These are phyloP conservation scores for Lonicera japonica DNA, from an alignment of 129 eudicot genomes.

Conservation along the genomic window DNA sequence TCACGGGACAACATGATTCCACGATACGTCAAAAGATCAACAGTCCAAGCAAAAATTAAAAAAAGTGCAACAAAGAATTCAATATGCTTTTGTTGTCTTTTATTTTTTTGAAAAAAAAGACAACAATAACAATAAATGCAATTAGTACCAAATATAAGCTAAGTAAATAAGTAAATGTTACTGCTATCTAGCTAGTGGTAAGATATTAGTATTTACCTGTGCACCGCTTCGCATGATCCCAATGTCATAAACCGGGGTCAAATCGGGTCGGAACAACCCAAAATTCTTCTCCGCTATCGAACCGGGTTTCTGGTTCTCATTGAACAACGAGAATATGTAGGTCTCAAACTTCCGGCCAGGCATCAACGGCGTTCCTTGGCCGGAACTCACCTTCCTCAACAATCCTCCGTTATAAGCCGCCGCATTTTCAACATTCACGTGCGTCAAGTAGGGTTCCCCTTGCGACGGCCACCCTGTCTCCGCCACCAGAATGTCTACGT, in stretches of 20 bases:
- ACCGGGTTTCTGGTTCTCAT: constrained; percentile 81
- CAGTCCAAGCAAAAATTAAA: too few relatives aligned
- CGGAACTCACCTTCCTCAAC: constrained; percentile 43
- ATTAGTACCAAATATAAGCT: too few relatives aligned
- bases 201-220: constrained; percentile 22
- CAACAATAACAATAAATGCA: too few relatives aligned
- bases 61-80: too few relatives aligned
- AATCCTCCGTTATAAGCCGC: constrained; percentile 66
- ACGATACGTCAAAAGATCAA: too few relatives aligned
- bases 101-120: too few relatives aligned
- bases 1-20: too few relatives aligned
- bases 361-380: constrained; percentile 87
- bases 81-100: too few relatives aligned
- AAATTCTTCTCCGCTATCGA: constrained; percentile 73
- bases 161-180: too few relatives aligned
- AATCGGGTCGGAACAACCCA: constrained; percentile 85
- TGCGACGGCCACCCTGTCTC: constrained; percentile 94
- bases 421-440: constrained; percentile 53
- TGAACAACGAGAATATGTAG: constrained; percentile 71
- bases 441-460: constrained; percentile 53
- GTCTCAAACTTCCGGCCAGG: constrained; percentile 80
- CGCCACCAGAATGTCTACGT: constrained; percentile 75
- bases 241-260: constrained; percentile 59
- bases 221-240: constrained; percentile 54
- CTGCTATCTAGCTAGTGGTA: too few relatives aligned